phyloP scores from a whole-genome alignment of 2,329 filamentous ascomycete species.

The Aureobasidium melanogenum region DNA sequence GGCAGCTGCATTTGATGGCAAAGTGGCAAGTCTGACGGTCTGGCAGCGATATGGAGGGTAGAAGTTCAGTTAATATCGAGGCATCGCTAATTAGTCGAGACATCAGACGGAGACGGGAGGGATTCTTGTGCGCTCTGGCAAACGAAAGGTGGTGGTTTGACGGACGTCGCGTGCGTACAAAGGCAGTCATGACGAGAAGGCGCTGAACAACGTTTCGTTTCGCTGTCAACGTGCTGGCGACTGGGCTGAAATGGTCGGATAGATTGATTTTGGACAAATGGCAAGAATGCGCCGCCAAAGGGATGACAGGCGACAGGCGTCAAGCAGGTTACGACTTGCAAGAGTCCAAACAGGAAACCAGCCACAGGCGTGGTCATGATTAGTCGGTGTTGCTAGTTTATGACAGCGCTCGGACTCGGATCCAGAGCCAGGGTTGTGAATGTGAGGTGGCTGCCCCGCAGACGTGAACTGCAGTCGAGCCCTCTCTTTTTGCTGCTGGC shows the following conservation, averaged over 20 bases:
- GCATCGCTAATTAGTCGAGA: constrained; percentile 1
- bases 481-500: neutral
- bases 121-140: neutral
- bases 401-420: constrained; percentile 1
- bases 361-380: constrained; percentile 6
- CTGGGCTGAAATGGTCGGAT: neutral
- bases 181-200: constrained; percentile 4
- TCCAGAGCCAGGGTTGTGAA: neutral
- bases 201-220: constrained; percentile 4
- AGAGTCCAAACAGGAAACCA: constrained; percentile 9
- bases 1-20: neutral
- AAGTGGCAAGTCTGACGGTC: neutral
- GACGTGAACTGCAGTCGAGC: neutral
- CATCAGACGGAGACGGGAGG: constrained; percentile 1
- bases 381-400: constrained; percentile 3
- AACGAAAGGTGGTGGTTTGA: constrained; percentile 4
- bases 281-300: neutral
- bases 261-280: neutral
- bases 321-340: constrained; percentile 11
- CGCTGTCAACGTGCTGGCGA: constrained; percentile 9
- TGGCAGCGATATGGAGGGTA: neutral
- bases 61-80: neutral
- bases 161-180: neutral
- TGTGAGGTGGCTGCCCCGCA: no score
- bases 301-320: neutral